Percentiles rank a stretch among this genome's conserved stretches.
Conservation (phyloP, 2,329 filamentous ascomycete genomes). For the Trichoderma harzianum region DNA sequence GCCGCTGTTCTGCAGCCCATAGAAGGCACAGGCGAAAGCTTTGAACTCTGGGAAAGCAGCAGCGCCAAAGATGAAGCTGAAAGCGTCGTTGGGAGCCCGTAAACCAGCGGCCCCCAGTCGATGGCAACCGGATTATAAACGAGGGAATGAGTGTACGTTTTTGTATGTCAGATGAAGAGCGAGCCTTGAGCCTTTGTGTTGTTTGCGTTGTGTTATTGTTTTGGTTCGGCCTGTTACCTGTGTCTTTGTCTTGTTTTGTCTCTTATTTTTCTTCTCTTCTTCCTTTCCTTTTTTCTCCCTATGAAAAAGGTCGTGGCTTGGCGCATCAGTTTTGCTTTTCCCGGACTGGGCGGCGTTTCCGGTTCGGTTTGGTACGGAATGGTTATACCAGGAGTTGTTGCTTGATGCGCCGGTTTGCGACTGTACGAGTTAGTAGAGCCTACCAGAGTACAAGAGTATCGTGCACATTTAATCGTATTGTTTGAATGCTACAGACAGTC, state of each 20-base stretch:
- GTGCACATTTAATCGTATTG: constrained; percentile 15
- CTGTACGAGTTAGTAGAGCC: background rate
- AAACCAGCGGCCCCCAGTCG: constrained; percentile 20
- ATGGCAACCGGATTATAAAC: constrained; percentile 18
- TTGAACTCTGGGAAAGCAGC: constrained; percentile 69
- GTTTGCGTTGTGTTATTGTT: background rate
- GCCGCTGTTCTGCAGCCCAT: constrained; percentile 52
- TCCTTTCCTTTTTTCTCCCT: background rate
- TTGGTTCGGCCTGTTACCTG: background rate
- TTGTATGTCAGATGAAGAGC: constrained; percentile 16
- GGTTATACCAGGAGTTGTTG: constrained; percentile 16
- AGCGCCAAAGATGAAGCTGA: constrained; percentile 59
- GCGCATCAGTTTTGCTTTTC: constrained; percentile 5
- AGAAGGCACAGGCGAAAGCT: constrained; percentile 57
- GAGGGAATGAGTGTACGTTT: constrained; percentile 18
- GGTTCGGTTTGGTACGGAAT: background rate
- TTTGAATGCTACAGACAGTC: background rate
- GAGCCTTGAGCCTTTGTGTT: constrained; percentile 2
- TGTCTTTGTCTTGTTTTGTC: background rate
- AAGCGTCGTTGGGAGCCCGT: constrained; percentile 17
- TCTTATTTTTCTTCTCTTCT: background rate
- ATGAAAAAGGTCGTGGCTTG: background rate
- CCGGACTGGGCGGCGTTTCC: constrained; percentile 10
- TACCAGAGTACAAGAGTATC: constrained; percentile 2
- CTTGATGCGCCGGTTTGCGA: constrained; percentile 12